phyloP scores from a whole-genome alignment of 2,329 filamentous ascomycete species.

The Claviceps spartinae region DNA sequence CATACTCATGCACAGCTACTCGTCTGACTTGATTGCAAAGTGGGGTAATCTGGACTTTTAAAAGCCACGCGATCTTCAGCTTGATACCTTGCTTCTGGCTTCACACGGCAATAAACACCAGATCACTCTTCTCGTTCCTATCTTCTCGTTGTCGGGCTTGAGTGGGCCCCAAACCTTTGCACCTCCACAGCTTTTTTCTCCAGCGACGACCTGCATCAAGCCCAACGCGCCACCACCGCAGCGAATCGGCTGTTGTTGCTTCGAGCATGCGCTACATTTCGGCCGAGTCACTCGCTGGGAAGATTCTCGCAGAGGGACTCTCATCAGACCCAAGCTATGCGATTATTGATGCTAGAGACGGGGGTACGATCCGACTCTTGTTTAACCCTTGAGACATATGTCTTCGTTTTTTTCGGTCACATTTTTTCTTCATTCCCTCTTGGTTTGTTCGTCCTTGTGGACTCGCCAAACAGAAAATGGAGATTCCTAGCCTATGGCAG shows the following conservation, averaged over 20 bases:
- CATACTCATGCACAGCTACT: neutral
- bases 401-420: neutral
- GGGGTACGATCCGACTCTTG: slow-evolving; percentile 34
- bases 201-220: neutral
- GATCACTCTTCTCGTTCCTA: neutral
- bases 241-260: slow-evolving; percentile 46
- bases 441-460: neutral
- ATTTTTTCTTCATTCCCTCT: neutral
- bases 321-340: slow-evolving; percentile 40
- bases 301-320: slow-evolving; percentile 40
- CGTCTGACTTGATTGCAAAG: neutral
- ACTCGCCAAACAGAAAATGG: neutral
- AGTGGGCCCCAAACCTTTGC: neutral
- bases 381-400: neutral
- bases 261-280: slow-evolving; percentile 52
- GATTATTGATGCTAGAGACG: slow-evolving; percentile 81
- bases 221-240: slow-evolving; percentile 1
- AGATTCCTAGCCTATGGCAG: neutral
- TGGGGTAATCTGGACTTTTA: neutral
- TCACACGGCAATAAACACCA: neutral
- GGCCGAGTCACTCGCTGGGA: slow-evolving; percentile 51
- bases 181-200: neutral
- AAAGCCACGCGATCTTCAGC: neutral
- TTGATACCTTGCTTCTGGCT: neutral
- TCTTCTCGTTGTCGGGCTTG: neutral